phyloP scores from a whole-genome alignment of 345 rosid genomes.

The Raphanus raphanistrum region DNA sequence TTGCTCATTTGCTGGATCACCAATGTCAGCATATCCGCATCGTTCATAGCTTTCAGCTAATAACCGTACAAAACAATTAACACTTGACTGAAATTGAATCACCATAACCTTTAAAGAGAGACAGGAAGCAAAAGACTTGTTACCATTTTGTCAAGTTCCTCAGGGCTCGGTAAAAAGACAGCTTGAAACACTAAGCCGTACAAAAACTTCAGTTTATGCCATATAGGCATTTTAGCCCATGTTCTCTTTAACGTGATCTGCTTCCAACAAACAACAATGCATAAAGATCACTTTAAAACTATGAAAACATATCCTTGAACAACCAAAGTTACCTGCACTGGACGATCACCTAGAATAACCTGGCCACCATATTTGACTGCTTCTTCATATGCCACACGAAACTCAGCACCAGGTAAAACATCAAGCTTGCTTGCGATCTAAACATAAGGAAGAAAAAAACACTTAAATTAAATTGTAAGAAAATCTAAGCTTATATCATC shows the following conservation, averaged over 20 bases:
- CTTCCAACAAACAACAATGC: conserved; percentile 8
- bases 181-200: conserved; percentile 73
- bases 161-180: conserved; percentile 71
- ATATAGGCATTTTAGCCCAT: conserved; percentile 88
- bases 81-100: not conserved
- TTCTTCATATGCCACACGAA: conserved; percentile 92
- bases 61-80: conserved; percentile 8
- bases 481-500: not conserved
- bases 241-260: conserved; percentile 79
- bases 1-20: conserved; percentile 96
- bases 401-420: conserved; percentile 89
- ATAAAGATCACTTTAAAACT: not conserved
- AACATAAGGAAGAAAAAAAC: conserved; percentile 8
- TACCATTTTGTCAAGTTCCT: conserved; percentile 84
- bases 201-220: conserved; percentile 77
- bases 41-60: conserved; percentile 89
- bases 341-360: conserved; percentile 95
- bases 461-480: not conserved
- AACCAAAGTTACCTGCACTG: conserved; percentile 61
- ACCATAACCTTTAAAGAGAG: not conserved
- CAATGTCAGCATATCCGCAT: conserved; percentile 83
- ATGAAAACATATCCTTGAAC: conserved; percentile 14
- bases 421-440: conserved; percentile 84
- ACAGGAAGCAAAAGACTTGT: not conserved
- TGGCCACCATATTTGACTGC: conserved; percentile 77